Base-by-base conservation (phyloP, 140 eudicot genomes). In the Bidens hawaiensis region DNA sequence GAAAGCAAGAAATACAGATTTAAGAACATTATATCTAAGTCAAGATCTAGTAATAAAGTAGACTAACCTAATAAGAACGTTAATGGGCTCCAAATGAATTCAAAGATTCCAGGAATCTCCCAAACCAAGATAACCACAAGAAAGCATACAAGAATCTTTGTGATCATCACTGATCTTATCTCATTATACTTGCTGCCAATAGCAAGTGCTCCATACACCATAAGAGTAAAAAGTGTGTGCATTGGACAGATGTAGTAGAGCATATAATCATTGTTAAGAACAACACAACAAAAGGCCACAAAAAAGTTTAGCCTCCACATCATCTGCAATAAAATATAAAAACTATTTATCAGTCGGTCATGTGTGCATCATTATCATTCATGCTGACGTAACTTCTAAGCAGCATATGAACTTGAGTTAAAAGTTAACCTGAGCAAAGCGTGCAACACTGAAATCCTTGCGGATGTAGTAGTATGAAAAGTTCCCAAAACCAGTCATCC, bases 401-500 rank as follows among this genome's bases (percentile, higher is more conserved):
- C 5, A 30, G 36, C n/a, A n/a, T n/a, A n/a, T n/a, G n/a, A n/a
- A n/a, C n/a, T n/a, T n/a, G n/a, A n/a, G n/a, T n/a, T n/a, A 38
- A 33, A 28, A 52, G 9, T 51, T 76, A 61, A 90, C 96, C 96
- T 90, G 96, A 68, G 91, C 84, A 72, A 87, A 84, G 61, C 96
- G 81, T 51, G 95, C 95, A 64, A 85, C 46, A 42, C 97, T 88
- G 73, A 85, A 88, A 83, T 87, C 96, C 71, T 87, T 87, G 27
- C 96, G 78, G 79, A 91, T 77, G 76, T 87, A 91, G 65, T 87
- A 91, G 62, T 91, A 91, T 19, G 96, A 87, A 78, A 91, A 91
- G 81, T 88, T 94, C n/a, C 99, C 97, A 62, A 91, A 91, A 56
- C 96, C 96, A 74, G 96, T 91, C 96, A 91, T 84, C 99, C 97